A percentile compares a stretch with the other conserved stretches of the same genome.
phyloP scores from a whole-genome alignment of 371 early-diverging fungal species.

The Lichtheimia ornata region DNA sequence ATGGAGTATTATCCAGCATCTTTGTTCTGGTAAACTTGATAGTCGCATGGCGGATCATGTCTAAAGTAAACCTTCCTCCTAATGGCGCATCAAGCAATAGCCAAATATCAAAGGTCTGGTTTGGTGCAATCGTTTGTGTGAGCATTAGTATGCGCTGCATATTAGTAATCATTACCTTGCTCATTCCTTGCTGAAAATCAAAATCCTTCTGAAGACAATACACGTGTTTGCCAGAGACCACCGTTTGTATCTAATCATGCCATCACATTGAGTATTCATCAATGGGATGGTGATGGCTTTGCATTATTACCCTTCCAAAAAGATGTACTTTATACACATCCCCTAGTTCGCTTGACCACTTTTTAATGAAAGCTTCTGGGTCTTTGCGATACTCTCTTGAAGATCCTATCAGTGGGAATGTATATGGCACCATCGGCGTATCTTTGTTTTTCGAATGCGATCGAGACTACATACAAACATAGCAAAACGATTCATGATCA shows the following conservation, averaged over 20 bases:
- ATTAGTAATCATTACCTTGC: not conserved
- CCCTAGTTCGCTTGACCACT: constrained; percentile 10
- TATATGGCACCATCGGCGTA: constrained; percentile 16
- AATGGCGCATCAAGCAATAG: not conserved
- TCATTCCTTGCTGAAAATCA: constrained; percentile 13
- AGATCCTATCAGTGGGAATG: constrained; percentile 14
- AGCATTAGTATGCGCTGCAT: not conserved
- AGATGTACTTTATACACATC: constrained; percentile 13
- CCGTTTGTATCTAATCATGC: constrained; percentile 10
- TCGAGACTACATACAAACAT: too few species aligned
- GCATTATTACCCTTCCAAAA: constrained; percentile 15
- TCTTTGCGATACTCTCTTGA: constrained; percentile 13
- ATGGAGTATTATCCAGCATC: constrained; percentile 9
- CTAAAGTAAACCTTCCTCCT: not conserved
- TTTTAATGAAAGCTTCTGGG: constrained; percentile 15
- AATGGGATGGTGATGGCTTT: not conserved
- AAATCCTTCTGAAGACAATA: constrained; percentile 18
- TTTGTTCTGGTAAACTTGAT: constrained; percentile 10
- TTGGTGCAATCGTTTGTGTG: not conserved
- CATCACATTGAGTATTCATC: too few species aligned
- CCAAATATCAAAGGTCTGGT: not conserved
- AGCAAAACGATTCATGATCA: too few species aligned
- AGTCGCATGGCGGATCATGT: not conserved
- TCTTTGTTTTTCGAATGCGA: not conserved
- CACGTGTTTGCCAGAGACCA: constrained; percentile 17